phyloP scores from a whole-genome alignment of 2,329 filamentous ascomycete species.

The Diaporthe eres region DNA sequence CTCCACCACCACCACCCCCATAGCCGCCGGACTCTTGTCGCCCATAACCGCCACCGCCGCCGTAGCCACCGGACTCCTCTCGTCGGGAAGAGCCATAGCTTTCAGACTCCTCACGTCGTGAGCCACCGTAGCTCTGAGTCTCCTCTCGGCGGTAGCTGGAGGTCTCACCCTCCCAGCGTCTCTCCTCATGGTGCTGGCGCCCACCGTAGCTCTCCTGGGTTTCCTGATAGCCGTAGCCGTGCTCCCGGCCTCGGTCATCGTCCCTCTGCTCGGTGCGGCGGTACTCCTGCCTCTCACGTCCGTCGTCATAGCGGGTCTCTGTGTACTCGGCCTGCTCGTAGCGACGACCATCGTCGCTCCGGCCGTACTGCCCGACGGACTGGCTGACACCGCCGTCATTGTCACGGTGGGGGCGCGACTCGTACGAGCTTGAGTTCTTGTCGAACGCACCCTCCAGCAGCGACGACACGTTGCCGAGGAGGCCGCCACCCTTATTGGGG shows the following conservation, averaged over 20 bases:
- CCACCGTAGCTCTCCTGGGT: slow-evolving; percentile 68
- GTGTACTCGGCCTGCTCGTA: slow-evolving; percentile 74
- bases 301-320: slow-evolving; percentile 70
- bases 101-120: slow-evolving; percentile 45
- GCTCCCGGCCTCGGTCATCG: slow-evolving; percentile 52
- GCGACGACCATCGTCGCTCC: slow-evolving; percentile 60
- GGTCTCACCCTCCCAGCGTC: slow-evolving; percentile 56
- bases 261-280: slow-evolving; percentile 72
- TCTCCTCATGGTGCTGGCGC: slow-evolving; percentile 71
- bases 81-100: slow-evolving; percentile 40
- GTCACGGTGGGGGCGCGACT: slow-evolving; percentile 64
- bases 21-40: slow-evolving; percentile 44
- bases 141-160: slow-evolving; percentile 48
- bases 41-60: slow-evolving; percentile 43
- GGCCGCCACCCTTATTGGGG: slow-evolving; percentile 70
- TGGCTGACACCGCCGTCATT: slow-evolving; percentile 74
- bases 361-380: slow-evolving; percentile 73
- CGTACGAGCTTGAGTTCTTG: slow-evolving; percentile 66
- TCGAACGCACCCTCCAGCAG: slow-evolving; percentile 64
- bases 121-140: slow-evolving; percentile 45
- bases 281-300: slow-evolving; percentile 72
- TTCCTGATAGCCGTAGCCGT: slow-evolving; percentile 72
- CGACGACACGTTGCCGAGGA: slow-evolving; percentile 78
- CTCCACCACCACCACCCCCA: slow-evolving; percentile 44
- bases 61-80: slow-evolving; percentile 34